Evolutionary conservation across 73 alveolate genomes (phyloP).

Genomic region (Paraurostyla sp.): DNA sequence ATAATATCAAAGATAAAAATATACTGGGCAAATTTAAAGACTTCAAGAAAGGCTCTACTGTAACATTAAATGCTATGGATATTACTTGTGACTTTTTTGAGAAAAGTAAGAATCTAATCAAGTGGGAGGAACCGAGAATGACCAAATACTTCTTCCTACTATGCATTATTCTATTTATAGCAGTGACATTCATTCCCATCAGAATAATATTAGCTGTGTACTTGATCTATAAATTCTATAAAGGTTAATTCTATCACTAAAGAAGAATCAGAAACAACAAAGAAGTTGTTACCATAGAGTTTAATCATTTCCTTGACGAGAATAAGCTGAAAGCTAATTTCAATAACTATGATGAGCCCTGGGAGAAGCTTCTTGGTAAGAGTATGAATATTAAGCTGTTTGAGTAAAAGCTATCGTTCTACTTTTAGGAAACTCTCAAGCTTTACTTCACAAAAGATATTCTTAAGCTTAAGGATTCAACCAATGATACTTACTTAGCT

Average conservation of each 20-base stretch:
- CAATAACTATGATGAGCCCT: conserved; percentile 12
- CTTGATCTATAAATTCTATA: conserved; percentile 61
- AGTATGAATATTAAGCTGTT: background rate
- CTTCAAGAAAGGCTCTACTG: conserved; percentile 48
- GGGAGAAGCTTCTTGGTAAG: conserved; percentile 28
- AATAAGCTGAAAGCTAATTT: background rate
- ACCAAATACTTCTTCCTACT: conserved; percentile 64
- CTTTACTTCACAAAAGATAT: conserved; percentile 67
- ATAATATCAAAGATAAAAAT: conserved; percentile 51
- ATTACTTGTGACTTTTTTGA: conserved; percentile 61
- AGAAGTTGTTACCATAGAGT: conserved; percentile 48
- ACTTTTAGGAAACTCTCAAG: conserved; percentile 50
- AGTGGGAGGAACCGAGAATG: conserved; percentile 67
- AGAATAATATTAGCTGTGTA: conserved; percentile 41
- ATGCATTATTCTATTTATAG: conserved; percentile 6
- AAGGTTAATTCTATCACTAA: conserved; percentile 64
- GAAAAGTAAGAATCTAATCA: conserved; percentile 56
- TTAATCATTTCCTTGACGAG: conserved; percentile 41
- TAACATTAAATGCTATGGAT: conserved; percentile 58
- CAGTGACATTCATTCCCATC: conserved; percentile 69
- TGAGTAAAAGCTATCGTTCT: conserved; percentile 51
- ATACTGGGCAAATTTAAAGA: conserved; percentile 37
- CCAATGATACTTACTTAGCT: background rate
- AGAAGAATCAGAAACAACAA: conserved; percentile 60
- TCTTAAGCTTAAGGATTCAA: conserved; percentile 9